Percentiles rank a stretch among this genome's conserved stretches.
Evolutionary conservation across 805 yeast genomes (phyloP).

Genomic region (Candida corydali): DNA sequence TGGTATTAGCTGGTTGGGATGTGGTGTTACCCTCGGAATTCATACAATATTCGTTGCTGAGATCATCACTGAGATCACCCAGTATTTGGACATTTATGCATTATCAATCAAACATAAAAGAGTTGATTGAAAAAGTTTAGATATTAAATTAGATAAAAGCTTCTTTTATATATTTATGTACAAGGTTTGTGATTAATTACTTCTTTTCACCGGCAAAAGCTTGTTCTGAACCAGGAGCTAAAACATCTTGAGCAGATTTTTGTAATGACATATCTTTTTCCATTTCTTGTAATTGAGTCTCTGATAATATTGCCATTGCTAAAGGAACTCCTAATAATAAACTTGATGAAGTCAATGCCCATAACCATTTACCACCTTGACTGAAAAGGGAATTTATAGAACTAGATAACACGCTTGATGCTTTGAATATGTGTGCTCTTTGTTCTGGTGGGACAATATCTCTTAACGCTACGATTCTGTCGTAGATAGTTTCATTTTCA

Average conservation of each 20-base stretch:
- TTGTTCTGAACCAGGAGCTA: conserved; percentile 63
- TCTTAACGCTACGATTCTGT: conserved; percentile 86
- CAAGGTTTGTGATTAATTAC: conserved; percentile 12
- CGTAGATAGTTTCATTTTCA: conserved; percentile 77
- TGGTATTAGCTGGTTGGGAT: conserved; percentile 60
- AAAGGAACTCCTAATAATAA: conserved; percentile 90
- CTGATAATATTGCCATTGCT: conserved; percentile 82
- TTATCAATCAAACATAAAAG: conserved; percentile 78
- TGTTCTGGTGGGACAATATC: conserved; percentile 89
- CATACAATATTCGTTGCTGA: conserved; percentile 72
- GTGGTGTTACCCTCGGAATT: conserved; percentile 62
- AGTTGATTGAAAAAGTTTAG: conserved; percentile 18
- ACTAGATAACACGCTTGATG: conserved; percentile 23
- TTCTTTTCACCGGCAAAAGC: conserved; percentile 36
- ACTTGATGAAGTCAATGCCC: conserved; percentile 82
- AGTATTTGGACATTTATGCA: conserved; percentile 80
- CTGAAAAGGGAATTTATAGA: conserved; percentile 42
- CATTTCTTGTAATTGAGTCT: conserved; percentile 90
- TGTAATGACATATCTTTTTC: conserved; percentile 86
- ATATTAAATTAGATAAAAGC: not conserved
- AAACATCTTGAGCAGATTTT: conserved; percentile 69
- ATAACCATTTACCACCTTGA: conserved; percentile 71
- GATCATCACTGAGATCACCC: conserved; percentile 74
- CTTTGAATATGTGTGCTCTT: conserved; percentile 47
- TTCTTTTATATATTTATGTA: conserved; percentile 1